Evolutionary conservation across 805 yeast genomes (phyloP), one percentile per base, ranked within the genome.

Genomic region (Wickerhamomyces strasburgensis): DNA sequence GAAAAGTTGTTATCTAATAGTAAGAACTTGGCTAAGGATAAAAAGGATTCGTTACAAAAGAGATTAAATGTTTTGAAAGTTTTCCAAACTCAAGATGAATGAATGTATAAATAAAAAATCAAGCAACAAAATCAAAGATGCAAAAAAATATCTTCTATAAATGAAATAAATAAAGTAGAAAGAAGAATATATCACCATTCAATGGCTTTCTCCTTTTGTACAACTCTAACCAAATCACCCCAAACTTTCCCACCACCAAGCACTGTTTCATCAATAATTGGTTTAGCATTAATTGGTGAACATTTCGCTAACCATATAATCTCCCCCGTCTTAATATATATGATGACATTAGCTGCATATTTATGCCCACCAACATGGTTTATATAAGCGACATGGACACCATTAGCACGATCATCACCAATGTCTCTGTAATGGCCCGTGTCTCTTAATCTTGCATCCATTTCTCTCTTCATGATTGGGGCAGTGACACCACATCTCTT

Each of bases 361-460:
- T 93, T 93, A 62, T 90, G 98, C 5, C 98, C 98, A 6, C 98
- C 98, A 19, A 90, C 84, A 58, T 90, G 98, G 52, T 85, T 88
- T 21, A 84, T 73, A 49, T 58, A 88, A 2, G 72, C 66, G 3
- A 88, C 86, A 5, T 66, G 64, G 1, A 82, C 85, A 6, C 97
- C 98, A 23, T 70, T 79, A 0, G 84, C 78, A 37, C 88, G 70
- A 33, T 68, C 70, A 57, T 89, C 97, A 10, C 84, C 81, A 21
- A 64, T 57, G 58, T 90, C 97, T 51, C 98, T 70, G 48, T 76
- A 75, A 14, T 84, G 63, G 4, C 79, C 94, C 25, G 73, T 65
- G 5, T 84, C 85, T 40, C 94, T 67, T 29, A 90, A 65, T 47
- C 82, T 74, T 7, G 70, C 56, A 31, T 87, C 94, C 58, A 90